phyloP scores from a whole-genome alignment of 2,329 filamentous ascomycete species.

The Monosporascus sp. region DNA sequence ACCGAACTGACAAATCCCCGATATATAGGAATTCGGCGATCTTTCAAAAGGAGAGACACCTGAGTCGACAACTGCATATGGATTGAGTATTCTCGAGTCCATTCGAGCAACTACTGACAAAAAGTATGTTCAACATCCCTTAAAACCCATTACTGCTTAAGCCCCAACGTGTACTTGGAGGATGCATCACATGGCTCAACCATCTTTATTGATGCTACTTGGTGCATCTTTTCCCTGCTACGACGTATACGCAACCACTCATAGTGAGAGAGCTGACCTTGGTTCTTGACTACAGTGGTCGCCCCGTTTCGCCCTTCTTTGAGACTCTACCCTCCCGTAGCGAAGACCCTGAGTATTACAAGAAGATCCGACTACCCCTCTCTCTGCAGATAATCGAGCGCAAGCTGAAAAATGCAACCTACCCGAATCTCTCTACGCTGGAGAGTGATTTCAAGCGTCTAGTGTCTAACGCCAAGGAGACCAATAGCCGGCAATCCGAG shows the following conservation, averaged over 20 bases:
- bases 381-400: conserved; percentile 72
- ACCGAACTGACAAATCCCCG: conserved; percentile 6
- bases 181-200: not conserved
- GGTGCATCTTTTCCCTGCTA: too few species aligned
- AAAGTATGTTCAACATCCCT: conserved; percentile 50
- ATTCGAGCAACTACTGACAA: conserved; percentile 76
- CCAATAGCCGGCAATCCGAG: conserved; percentile 66
- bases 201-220: too few species aligned
- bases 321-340: conserved; percentile 62
- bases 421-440: conserved; percentile 65
- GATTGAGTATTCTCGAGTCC: conserved; percentile 68
- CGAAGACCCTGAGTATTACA: conserved; percentile 70
- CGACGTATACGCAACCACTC: too few species aligned
- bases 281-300: conserved; percentile 49
- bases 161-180: not conserved
- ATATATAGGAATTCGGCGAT: conserved; percentile 38
- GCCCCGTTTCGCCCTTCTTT: conserved; percentile 69
- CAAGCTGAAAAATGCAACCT: conserved; percentile 65
- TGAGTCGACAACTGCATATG: conserved; percentile 66
- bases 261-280: conserved; percentile 16
- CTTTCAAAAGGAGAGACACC: conserved; percentile 54
- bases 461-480: conserved; percentile 82
- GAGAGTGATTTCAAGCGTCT: conserved; percentile 86
- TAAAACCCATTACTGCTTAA: not conserved
- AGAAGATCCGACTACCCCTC: conserved; percentile 70